Base-by-base conservation (phyloP, 768 basidiomycete species). In the Melanogaster broomeanus region DNA sequence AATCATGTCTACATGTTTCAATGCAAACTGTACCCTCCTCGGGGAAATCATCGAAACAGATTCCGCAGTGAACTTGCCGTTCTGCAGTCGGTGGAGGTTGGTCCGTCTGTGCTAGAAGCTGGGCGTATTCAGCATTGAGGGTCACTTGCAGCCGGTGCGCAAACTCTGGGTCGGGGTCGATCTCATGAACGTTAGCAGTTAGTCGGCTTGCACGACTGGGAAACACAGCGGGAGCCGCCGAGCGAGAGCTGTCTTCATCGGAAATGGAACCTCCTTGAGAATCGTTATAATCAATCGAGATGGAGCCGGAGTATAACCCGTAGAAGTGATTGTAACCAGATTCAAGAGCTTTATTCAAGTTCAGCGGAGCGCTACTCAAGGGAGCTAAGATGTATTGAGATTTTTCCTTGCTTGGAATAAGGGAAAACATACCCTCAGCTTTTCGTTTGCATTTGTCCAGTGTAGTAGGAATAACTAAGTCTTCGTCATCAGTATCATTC, bases 41-140 rank as follows among this genome's bases (percentile, higher is more conserved):
- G 0, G 75, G 70, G 42, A 70, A 68, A 21, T 72, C 61, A 8
- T 87, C 85, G 42, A 79, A 62, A 63, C 85, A 88, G 37, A 87
- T 62, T 9, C 74, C 73, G 54, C 85, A 88, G 34, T 75, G 67
- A 55, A 82, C 83, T 22, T 55, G 66, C 8, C 60, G 66, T 45
- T 75, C 78, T 3, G 59, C 60, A 6, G 51, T 48, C 11, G 41
- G 61, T 22, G 59, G 45, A 4, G 79, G 70, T 2, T 61, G 59
- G 4, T 55, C 45, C 21, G 59, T 57, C 52, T 82, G 73, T 3
- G 45, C 56, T 4, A 61, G 45, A 27, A 81, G 65, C 2, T 53
- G 52, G 0, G 54, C 44, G 46, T 78, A 61, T 63, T 82, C 81
- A 11, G 66, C 64, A 41, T 79, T 74, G 46, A 71, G 77, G 22